Conservation (phyloP, 225 moss, liverwort and hornwort species). For the Marchantia paleacea region DNA sequence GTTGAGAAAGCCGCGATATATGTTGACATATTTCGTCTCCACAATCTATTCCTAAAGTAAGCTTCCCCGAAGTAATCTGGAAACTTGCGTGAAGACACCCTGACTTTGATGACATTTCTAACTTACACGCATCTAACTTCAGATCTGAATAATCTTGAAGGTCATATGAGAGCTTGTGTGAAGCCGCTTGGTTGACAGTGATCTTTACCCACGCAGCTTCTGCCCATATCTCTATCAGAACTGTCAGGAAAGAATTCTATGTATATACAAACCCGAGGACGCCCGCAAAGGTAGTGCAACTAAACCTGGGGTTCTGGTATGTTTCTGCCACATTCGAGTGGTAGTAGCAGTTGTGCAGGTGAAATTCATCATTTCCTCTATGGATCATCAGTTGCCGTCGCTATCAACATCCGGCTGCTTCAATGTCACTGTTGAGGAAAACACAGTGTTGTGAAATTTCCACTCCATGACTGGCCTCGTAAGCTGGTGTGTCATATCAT, state of each 20-base stretch:
- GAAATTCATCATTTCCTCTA: background rate
- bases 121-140: background rate
- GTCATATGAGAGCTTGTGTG: background rate
- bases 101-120: background rate
- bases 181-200: background rate
- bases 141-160: background rate
- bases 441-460: background rate
- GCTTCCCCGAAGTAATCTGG: background rate
- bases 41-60: background rate
- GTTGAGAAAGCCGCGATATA: background rate
- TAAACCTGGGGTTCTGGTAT: background rate
- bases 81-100: background rate
- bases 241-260: background rate
- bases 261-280: background rate
- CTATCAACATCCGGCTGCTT: background rate
- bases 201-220: background rate
- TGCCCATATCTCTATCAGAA: background rate
- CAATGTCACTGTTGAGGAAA: background rate
- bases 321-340: background rate
- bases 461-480: conserved; percentile 13
- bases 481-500: conserved; percentile 20
- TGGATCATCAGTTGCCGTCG: background rate
- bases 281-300: background rate
- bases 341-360: background rate
- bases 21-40: background rate